Percentiles rank a stretch among this genome's conserved stretches.
phyloP scores from a whole-genome alignment of 768 basidiomycete species.

The Harrya chromipes region DNA sequence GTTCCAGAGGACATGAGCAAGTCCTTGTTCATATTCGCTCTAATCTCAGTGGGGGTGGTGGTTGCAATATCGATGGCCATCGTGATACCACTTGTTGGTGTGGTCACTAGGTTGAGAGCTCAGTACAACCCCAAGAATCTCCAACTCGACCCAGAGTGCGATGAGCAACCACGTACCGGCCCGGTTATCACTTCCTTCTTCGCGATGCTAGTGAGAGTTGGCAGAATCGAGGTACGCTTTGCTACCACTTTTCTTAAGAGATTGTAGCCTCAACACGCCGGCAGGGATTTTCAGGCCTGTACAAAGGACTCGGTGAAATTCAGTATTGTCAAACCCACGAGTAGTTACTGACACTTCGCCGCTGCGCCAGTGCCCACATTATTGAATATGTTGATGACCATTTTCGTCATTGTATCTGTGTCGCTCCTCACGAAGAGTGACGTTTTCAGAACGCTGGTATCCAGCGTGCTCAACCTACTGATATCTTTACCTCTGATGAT shows the following conservation, averaged over 20 bases:
- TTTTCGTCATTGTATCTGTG: conserved; percentile 28
- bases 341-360: conserved; percentile 40
- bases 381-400: conserved; percentile 35
- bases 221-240: conserved; percentile 61
- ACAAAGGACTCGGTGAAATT: conserved; percentile 63
- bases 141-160: conserved; percentile 73
- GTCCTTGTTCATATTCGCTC: not conserved
- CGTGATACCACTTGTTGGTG: conserved; percentile 62
- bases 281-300: conserved; percentile 64
- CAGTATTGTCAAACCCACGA: not conserved
- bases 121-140: conserved; percentile 87
- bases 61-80: conserved; percentile 52
- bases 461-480: no score
- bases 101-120: conserved; percentile 72
- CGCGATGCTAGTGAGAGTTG: conserved; percentile 68
- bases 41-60: conserved; percentile 44
- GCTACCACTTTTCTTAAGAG: not conserved
- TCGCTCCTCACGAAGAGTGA: conserved; percentile 51
- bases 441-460: not conserved
- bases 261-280: conserved; percentile 1
- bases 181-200: conserved; percentile 76
- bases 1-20: no score
- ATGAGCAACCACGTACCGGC: conserved; percentile 69
- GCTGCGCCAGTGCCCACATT: conserved; percentile 48
- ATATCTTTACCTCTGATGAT: conserved; percentile 55